Evolutionary conservation across 176 grass and related monocot genomes (phyloP), one percentile per base, ranked within the genome.

Genomic region (Lolium rigidum): DNA sequence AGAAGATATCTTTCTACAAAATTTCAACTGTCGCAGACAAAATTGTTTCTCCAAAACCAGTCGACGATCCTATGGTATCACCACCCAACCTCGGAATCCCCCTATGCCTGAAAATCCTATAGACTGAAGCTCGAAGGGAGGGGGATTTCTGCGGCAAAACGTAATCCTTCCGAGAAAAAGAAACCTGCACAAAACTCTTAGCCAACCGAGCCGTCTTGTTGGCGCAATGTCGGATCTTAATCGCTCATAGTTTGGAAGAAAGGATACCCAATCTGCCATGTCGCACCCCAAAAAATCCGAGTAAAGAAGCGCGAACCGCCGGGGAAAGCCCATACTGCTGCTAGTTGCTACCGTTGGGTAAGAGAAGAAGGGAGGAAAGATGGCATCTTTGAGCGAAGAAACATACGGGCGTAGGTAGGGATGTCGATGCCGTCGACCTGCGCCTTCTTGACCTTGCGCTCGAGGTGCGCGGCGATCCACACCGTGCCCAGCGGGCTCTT

Each of bases 381-480:
- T 12, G 0, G 14, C 39, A 21, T 67, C 50, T 81, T 89, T 85
- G 58, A 76, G 60, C 2, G 35, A 25, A 16, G 56, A 18, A 11
- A 55, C 5, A 17, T 25, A 95, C 92, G 93, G 51, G 87, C 97
- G 58, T 87, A 95, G 47, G 93, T 77, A 35, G 84, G 82, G 70
- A 95, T 91, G 66, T 98, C 88, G 75, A 98, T 86, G 31, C 80
- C 89, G 37, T 98, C 94, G 82, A 98, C 84, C 82, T 95, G 97
- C 66, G 76, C 79, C 80, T 92, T 95, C 90, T 98, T 98, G 50
- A 95, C 90, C 91, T 89, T 95, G 82, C 91, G 74, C 92, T 98
- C 84, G 22, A 98, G 84, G 86, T 98, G 97, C 56, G 97, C 97
- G 39, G 97, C 97, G 70, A 98, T 91, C 97, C 94, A 98, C 56